These are phyloP conservation scores for Alternaria brassicae DNA, from an alignment of 2,329 filamentous ascomycete species.

Conservation along the genomic window DNA sequence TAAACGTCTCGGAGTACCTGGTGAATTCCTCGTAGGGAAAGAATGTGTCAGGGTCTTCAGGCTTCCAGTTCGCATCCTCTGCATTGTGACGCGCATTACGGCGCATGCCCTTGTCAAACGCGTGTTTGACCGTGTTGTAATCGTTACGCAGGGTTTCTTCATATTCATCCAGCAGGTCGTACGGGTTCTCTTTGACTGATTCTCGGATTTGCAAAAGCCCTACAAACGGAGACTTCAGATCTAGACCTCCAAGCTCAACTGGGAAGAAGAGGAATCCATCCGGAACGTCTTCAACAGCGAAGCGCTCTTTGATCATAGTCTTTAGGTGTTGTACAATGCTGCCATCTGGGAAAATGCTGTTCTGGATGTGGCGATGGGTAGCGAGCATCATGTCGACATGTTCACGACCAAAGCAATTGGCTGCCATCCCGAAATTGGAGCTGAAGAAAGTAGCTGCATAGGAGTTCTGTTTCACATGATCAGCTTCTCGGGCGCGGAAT, in stretches of 20 bases:
- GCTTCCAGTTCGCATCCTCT: slow-evolving; percentile 20
- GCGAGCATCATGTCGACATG: slow-evolving; percentile 62
- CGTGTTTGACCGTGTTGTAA: slow-evolving; percentile 45
- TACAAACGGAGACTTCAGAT: slow-evolving; percentile 60
- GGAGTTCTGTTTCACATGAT: slow-evolving; percentile 56
- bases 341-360: slow-evolving; percentile 53
- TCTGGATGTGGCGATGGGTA: slow-evolving; percentile 60
- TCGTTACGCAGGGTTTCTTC: slow-evolving; percentile 40
- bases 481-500: not conserved
- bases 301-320: slow-evolving; percentile 59
- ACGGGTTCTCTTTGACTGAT: slow-evolving; percentile 40
- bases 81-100: slow-evolving; percentile 1
- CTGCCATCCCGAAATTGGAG: slow-evolving; percentile 61
- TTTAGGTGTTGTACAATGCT: slow-evolving; percentile 52
- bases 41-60: slow-evolving; percentile 29
- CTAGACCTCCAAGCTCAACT: slow-evolving; percentile 59
- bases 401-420: slow-evolving; percentile 60
- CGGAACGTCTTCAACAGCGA: slow-evolving; percentile 57
- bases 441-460: slow-evolving; percentile 62
- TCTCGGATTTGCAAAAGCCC: slow-evolving; percentile 55
- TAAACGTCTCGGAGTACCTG: slow-evolving; percentile 29
- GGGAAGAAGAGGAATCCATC: slow-evolving; percentile 63
- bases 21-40: slow-evolving; percentile 39
- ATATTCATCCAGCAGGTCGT: slow-evolving; percentile 55
- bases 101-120: slow-evolving; percentile 40